Base-by-base conservation (phyloP, 2,329 filamentous ascomycete genomes). In the Tolypocladium ophioglossoides region DNA sequence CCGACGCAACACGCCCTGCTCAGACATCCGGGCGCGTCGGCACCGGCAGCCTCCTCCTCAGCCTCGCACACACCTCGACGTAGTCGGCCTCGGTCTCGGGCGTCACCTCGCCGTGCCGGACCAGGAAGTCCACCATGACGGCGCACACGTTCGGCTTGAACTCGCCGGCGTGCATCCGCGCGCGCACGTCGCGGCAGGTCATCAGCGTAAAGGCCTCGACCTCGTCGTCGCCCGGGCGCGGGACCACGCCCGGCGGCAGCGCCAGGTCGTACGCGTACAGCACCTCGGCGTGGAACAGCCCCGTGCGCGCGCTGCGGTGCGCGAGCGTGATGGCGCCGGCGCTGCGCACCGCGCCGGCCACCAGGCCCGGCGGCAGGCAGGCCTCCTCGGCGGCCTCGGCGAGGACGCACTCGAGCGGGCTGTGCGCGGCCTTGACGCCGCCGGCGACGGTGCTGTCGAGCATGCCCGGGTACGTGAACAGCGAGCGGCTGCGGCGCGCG, bases 61-160 rank as follows among this genome's bases (percentile, higher is more conserved):
- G 57, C 37, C 76, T 66, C 52, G 64, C 67, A 46, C 70, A 70
- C 57, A 95, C 87, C 67, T 90, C 84, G 49, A 87, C 72, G 64
- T 86, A 94, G 59, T 88, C 78, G 52, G 72, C 73, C 71, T 95
- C 89, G 54, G 83, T 85, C 64, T 89, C 87, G 0, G 79, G 70
- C 1, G 83, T 91, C 56, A 95, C 64, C 51, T 89, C 74, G 0
- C 87, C 87, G 67, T 91, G 89, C 27, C 90, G 73, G 48, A 95
- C 73, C 61, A 95, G 82, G 67, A 95, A 95, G 63, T 95, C 89
- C 50, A 94, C 75, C 72, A 92, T 74, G 50, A 92, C 84, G 34
- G 86, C 66, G 30, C 86, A 84, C 61, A 89, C 90, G 63, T 95
- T 94, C 0, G 90, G 86, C 74, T 95, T 95, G 72, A 95, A 95